Evolutionary conservation across 805 yeast species (phyloP).

Genomic region (Teunomyces kruisii): DNA sequence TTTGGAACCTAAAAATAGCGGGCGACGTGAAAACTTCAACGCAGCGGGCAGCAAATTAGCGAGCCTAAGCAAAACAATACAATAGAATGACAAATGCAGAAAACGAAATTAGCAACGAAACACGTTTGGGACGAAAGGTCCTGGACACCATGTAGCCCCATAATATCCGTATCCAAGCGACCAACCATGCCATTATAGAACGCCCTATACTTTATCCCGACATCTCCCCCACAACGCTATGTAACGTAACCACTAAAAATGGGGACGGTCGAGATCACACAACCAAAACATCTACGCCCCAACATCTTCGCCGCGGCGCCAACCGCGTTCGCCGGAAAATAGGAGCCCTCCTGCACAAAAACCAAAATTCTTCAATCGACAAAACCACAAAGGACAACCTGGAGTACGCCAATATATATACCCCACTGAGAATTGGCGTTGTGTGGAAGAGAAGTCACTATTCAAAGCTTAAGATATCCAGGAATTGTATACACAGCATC

Average conservation of each 20-base stretch:
- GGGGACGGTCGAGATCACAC: too few relatives aligned
- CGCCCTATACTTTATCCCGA: too few relatives aligned
- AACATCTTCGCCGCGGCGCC: slow-evolving; percentile 1
- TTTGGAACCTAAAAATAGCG: slow-evolving; percentile 2
- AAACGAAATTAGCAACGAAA: too few relatives aligned
- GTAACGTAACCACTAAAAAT: background rate
- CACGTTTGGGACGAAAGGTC: too few relatives aligned
- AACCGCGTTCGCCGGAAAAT: slow-evolving; percentile 4
- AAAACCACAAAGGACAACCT: slow-evolving; percentile 1
- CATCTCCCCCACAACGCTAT: too few relatives aligned
- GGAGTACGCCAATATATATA: background rate
- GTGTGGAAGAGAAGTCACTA: too few relatives aligned
- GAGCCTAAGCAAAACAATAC: background rate
- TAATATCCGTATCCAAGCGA: too few relatives aligned
- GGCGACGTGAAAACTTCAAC: background rate
- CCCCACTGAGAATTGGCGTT: background rate
- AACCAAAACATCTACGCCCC: background rate
- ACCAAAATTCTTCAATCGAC: background rate
- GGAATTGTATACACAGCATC: too few relatives aligned
- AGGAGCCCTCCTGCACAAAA: background rate
- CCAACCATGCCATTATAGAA: too few relatives aligned
- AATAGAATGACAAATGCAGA: background rate
- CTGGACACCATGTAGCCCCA: too few relatives aligned
- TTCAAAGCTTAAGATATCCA: too few relatives aligned
- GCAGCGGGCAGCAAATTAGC: background rate